Evolutionary conservation across 2,329 filamentous ascomycete genomes (phyloP), one percentile per base, ranked within the genome.

Genomic region (Byssoonygena ceratinophila): DNA sequence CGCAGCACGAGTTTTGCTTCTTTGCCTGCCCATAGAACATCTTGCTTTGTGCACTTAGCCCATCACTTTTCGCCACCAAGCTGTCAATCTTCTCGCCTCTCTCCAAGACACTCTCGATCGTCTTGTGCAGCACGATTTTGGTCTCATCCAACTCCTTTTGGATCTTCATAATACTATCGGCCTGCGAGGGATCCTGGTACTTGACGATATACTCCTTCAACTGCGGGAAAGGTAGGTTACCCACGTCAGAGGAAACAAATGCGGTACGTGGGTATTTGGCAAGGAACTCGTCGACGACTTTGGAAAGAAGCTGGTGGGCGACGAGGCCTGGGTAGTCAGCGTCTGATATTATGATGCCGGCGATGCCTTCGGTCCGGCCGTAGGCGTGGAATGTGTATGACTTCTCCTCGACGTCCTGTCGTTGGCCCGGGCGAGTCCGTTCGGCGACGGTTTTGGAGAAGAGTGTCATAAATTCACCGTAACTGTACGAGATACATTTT

Each of bases 121-220:
- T 96, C 80, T 97, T 94, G 74, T 97, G 89, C 62, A 98, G 77
- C 55, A 95, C 84, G 65, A 94, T 90, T 79, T 96, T 97, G 56
- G 91, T 97, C 77, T 96, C 90, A 65, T 97, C 90, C 56, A 98
- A 77, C 74, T 98, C 89, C 73, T 88, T 85, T 71, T 97, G 91
- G 63, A 98, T 96, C 77, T 88, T 90, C 76, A 88, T 81, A 66
- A 97, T 94, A 71, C 84, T 91, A 73, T 94, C 89, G 59, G 88
- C 90, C 72, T 94, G 80, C 64, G 83, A 76, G 11, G 91, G 89
- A 68, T 96, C 86, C 74, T 95, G 87, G 73, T 89, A 94, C 60
- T 84, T 82, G 37, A 70, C 66, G 47, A 86, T 77, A 70, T 94
- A 94, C 39, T 88, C 84, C 68, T 87, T 83, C 52, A 97, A 77